Evolutionary conservation across 2,329 filamentous ascomycete species (phyloP).

Genomic region (Aspergillus unguis): DNA sequence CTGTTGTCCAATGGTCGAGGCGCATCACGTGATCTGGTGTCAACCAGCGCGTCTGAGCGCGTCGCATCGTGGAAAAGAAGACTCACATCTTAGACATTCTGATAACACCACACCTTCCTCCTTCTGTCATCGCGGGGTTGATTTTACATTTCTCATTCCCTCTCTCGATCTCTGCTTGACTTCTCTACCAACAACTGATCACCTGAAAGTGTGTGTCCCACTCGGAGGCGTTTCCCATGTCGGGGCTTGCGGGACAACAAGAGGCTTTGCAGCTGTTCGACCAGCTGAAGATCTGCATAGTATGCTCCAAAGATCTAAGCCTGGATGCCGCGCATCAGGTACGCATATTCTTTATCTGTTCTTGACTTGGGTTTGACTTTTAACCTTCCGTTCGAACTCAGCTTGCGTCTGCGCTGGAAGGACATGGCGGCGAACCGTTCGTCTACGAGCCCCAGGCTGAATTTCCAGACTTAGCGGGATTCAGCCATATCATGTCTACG

Average conservation of each 20-base stretch:
- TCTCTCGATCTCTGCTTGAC: no score
- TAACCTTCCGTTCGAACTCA: slow-evolving; percentile 24
- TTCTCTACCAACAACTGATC: not conserved
- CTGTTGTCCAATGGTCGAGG: not conserved
- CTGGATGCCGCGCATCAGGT: slow-evolving; percentile 43
- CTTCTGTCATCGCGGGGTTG: not conserved
- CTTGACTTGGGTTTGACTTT: not conserved
- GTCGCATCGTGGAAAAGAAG: slow-evolving; percentile 7
- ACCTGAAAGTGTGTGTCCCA: not conserved
- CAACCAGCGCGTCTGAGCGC: slow-evolving; percentile 19
- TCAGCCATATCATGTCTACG: slow-evolving; percentile 67
- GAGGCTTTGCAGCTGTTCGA: slow-evolving; percentile 37
- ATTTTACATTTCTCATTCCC: not conserved
- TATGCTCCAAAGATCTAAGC: slow-evolving; percentile 41
- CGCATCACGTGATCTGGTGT: slow-evolving; percentile 26
- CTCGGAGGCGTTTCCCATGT: slow-evolving; percentile 15
- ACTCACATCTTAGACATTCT: not conserved
- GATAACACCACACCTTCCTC: not conserved
- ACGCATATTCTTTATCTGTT: slow-evolving; percentile 12
- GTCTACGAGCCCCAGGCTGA: slow-evolving; percentile 38
- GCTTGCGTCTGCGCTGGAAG: slow-evolving; percentile 46
- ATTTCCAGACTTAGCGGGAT: slow-evolving; percentile 42
- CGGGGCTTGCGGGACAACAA: slow-evolving; percentile 28
- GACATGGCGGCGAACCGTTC: slow-evolving; percentile 49
- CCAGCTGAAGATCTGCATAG: slow-evolving; percentile 46